A percentile compares a stretch with the other conserved stretches of the same genome.
Conservation (phyloP, 164 flowering plant species). For the Chimonanthus salicifolius region DNA sequence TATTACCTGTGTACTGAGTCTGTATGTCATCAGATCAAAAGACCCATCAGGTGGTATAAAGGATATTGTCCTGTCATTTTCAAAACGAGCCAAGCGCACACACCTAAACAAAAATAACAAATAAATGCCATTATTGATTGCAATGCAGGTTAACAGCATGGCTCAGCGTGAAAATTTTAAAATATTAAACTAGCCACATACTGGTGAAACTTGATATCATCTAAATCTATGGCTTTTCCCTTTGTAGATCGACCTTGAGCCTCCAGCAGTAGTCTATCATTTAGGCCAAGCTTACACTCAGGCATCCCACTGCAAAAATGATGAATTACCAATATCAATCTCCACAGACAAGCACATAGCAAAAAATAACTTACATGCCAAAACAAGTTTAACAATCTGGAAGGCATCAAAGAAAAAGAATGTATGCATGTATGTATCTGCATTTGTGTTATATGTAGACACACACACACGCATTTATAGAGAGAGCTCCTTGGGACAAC, state of each 20-base stretch:
- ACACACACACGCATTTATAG: no score
- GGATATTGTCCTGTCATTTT: slow-evolving; percentile 95
- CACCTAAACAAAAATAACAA: slow-evolving; percentile 46
- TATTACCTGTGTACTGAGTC: slow-evolving; percentile 81
- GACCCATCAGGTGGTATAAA: slow-evolving; percentile 98
- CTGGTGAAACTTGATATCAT: slow-evolving; percentile 99
- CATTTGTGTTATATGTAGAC: no score
- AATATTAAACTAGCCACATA: slow-evolving; percentile 27
- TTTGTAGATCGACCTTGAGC: slow-evolving; percentile 95
- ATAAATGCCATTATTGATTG: neutral
- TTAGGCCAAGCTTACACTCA: slow-evolving; percentile 96
- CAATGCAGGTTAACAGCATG: no score
- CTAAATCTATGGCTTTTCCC: slow-evolving; percentile 97
- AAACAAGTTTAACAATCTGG: no score
- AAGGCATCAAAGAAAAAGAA: no score
- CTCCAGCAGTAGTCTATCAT: slow-evolving; percentile 88
- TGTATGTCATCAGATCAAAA: slow-evolving; percentile 95
- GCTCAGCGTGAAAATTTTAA: no score
- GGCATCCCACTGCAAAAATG: slow-evolving; percentile 90
- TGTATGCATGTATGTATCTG: no score
- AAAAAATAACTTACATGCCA: no score
- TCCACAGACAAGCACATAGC: no score
- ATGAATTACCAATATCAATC: slow-evolving; percentile 6
- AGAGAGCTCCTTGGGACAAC: no score
- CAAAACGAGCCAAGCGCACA: slow-evolving; percentile 97